Conservation (phyloP, 805 yeast species). For the Yueomyces sp. region DNA sequence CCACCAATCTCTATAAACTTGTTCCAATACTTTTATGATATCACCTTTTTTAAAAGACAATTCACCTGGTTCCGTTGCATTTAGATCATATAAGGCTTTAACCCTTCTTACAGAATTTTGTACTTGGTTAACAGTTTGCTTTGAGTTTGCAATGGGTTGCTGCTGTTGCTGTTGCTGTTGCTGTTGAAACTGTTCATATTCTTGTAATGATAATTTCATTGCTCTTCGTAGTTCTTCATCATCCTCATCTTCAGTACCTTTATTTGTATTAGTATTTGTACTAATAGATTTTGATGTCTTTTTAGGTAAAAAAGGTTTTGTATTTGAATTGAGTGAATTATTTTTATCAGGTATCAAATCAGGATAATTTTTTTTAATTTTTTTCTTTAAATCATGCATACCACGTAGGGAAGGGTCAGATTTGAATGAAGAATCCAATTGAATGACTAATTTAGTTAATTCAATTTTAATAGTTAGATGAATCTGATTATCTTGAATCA, state of each 20-base stretch:
- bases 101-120: constrained; percentile 44
- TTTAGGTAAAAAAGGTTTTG: constrained; percentile 26
- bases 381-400: constrained; percentile 46
- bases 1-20: constrained; percentile 93
- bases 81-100: constrained; percentile 71
- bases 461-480: constrained; percentile 57
- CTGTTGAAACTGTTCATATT: constrained; percentile 29
- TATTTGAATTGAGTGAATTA: background rate
- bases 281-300: constrained; percentile 6
- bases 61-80: constrained; percentile 73
- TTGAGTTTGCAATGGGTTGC: too few relatives aligned
- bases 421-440: constrained; percentile 50
- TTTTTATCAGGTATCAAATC: constrained; percentile 9
- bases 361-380: constrained; percentile 32
- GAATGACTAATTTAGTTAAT: constrained; percentile 53
- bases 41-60: constrained; percentile 81
- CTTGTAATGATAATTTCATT: constrained; percentile 57
- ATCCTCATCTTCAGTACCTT: constrained; percentile 50
- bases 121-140: background rate
- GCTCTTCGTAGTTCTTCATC: constrained; percentile 60
- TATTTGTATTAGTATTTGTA: constrained; percentile 43
- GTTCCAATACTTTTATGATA: constrained; percentile 71
- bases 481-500: constrained; percentile 40
- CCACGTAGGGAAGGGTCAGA: constrained; percentile 66
- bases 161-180: constrained; percentile 21